Evolutionary conservation across 2,329 filamentous ascomycete species (phyloP), one percentile per base, ranked within the genome.

Genomic region (Ophiostoma sp.): DNA sequence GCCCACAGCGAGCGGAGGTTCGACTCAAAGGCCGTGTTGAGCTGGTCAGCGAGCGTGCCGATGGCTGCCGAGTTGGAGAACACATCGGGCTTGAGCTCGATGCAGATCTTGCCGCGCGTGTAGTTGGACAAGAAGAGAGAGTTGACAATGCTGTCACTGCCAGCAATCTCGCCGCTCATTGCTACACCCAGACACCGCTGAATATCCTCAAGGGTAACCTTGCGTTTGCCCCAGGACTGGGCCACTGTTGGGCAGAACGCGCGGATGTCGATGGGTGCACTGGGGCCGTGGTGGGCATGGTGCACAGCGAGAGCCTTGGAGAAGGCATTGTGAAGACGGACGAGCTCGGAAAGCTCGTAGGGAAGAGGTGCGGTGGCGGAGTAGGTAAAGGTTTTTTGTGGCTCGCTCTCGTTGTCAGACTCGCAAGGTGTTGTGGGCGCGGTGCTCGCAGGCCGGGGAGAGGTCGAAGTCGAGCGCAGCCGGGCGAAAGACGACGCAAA

Each of bases 161-260:
- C 16, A 2, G 47, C 44, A 18, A 3, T 27, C 8, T 65, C 40
- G 55, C 12, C 3, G 79, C 80, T 2, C 78, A 76, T 6, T 69
- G 66, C 70, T n/a, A 92, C 78, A 65, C 88, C 89, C 36, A 93
- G 77, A 71, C 88, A 85, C 70, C 85, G 82, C 70, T 86, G 86
- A 64, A 93, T 80, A 73, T 93, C 90, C 55, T 87, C 84, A 0
- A 84, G 78, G 0, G 82, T 84, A 16, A 92, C 88, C 68, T 82
- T 82, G 44, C 89, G 83, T 78, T 90, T 92, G 69, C 89, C 88
- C 90, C 90, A 93, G 49, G 88, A 80, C 71, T 86, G 84, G 12
- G 89, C 85, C 55, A 91, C 81, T 68, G 87, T 83, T 9, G 86
- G 86, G 45, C 84, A 82, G 47, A 93, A 68, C 42, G 82, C 79